Conservation (phyloP, 148 eudicot genomes). For the Oxyria digyna region DNA sequence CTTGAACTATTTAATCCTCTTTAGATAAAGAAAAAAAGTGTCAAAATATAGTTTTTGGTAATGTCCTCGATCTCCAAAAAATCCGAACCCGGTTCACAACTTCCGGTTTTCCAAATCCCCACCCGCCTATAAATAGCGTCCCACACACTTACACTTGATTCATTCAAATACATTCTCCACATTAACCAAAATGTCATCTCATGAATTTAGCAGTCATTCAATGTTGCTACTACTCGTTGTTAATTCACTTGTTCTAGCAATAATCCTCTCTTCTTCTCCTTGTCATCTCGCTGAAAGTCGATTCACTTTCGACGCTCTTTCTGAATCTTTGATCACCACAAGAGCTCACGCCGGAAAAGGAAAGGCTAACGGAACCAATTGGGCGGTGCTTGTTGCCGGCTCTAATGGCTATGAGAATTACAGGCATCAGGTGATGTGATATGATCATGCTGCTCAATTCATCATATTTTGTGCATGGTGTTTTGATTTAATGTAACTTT, state of each 20-base stretch:
- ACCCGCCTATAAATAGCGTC: background rate
- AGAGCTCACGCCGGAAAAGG: background rate
- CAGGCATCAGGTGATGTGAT: conserved; percentile 58
- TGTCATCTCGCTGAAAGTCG: background rate
- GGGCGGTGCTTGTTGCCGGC: conserved; percentile 77
- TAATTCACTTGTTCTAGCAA: background rate
- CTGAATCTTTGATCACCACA: background rate
- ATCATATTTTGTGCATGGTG: background rate
- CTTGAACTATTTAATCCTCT: too few relatives aligned
- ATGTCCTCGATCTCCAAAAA: too few relatives aligned
- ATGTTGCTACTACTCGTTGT: background rate
- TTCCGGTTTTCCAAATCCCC: background rate
- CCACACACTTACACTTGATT: background rate
- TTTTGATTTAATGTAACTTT: background rate
- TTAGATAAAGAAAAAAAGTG: too few relatives aligned
- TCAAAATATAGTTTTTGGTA: too few relatives aligned
- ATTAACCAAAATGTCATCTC: background rate
- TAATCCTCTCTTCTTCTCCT: background rate
- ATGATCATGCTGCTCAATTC: background rate
- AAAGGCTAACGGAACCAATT: conserved; percentile 34
- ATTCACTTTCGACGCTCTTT: background rate
- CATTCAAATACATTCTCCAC: background rate
- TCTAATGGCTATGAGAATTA: conserved; percentile 64
- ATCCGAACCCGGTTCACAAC: background rate
- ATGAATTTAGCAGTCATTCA: background rate